phyloP scores from a whole-genome alignment of 2,329 filamentous ascomycete genomes.

The Ophiostoma triangulosporum region DNA sequence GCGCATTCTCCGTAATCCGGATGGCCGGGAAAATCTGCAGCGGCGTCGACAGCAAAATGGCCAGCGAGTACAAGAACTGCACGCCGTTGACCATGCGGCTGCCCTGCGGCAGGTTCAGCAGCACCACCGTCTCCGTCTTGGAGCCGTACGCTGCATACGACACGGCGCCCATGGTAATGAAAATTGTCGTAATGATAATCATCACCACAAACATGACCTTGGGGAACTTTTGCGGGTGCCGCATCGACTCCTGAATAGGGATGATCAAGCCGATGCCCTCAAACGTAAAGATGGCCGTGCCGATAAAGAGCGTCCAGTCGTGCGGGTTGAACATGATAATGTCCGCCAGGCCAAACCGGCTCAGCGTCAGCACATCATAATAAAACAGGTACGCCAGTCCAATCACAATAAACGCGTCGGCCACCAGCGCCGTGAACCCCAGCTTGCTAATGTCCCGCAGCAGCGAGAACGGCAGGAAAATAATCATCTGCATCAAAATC shows the following conservation, averaged over 20 bases:
- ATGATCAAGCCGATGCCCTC: slow-evolving; percentile 97
- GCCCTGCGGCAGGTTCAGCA: slow-evolving; percentile 92
- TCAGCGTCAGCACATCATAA: slow-evolving; percentile 80
- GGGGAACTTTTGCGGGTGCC: slow-evolving; percentile 78
- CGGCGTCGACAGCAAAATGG: slow-evolving; percentile 90
- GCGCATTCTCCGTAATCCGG: slow-evolving; percentile 84
- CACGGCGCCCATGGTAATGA: slow-evolving; percentile 79
- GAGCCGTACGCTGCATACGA: slow-evolving; percentile 95
- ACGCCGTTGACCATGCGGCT: slow-evolving; percentile 90
- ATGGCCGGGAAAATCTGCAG: slow-evolving; percentile 97
- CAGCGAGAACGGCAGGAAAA: slow-evolving; percentile 88
- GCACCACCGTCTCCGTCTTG: slow-evolving; percentile 87
- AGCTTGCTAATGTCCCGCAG: slow-evolving; percentile 96
- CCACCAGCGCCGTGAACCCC: slow-evolving; percentile 83
- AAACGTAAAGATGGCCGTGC: slow-evolving; percentile 97
- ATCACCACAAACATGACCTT: slow-evolving; percentile 80
- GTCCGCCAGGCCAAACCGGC: slow-evolving; percentile 62
- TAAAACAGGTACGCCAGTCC: slow-evolving; percentile 92
- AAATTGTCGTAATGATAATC: slow-evolving; percentile 86
- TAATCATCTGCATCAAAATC: slow-evolving; percentile 86
- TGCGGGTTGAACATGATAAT: slow-evolving; percentile 81
- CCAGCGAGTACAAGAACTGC: slow-evolving; percentile 92
- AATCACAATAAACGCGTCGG: slow-evolving; percentile 86
- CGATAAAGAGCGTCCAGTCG: slow-evolving; percentile 95
- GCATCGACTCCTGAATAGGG: slow-evolving; percentile 96